Evolutionary conservation across 148 eudicot genomes (phyloP).

Genomic region (Drosera capensis): DNA sequence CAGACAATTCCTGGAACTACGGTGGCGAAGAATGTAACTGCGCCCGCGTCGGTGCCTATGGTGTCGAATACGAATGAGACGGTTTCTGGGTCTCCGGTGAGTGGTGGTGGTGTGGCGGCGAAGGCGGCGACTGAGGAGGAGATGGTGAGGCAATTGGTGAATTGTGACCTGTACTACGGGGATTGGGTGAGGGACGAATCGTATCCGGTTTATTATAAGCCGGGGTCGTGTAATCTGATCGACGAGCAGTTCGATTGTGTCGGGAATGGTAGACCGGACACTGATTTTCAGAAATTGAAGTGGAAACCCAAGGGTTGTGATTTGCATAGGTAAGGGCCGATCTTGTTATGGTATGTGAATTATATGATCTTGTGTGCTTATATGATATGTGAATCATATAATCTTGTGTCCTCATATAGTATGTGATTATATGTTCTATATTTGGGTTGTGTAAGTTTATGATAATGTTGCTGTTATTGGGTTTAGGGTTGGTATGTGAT

Average conservation of each 20-base stretch:
- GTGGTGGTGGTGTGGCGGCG: background rate
- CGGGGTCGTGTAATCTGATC: constrained; percentile 6
- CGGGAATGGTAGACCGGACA: constrained; percentile 10
- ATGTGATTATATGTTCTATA: no score
- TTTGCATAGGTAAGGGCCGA: constrained; percentile 7
- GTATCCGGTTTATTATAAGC: constrained; percentile 10
- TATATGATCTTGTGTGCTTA: background rate
- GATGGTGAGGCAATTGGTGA: constrained; percentile 28
- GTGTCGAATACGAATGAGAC: no score
- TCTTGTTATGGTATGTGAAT: background rate
- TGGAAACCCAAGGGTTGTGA: constrained; percentile 9
- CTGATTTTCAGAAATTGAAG: constrained; percentile 5
- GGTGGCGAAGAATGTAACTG: no score
- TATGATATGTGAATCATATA: background rate
- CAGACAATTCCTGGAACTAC: no score
- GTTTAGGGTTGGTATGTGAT: background rate
- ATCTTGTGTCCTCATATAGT: background rate
- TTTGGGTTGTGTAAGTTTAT: background rate
- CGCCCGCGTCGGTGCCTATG: background rate
- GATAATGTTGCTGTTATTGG: background rate
- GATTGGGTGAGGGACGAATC: constrained; percentile 12
- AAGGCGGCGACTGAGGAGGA: constrained; percentile 8
- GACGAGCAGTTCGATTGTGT: constrained; percentile 11
- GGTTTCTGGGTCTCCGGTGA: background rate
- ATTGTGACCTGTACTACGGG: constrained; percentile 40